These are phyloP conservation scores for Myriosclerotinia scirpicola DNA, from an alignment of 2,329 filamentous ascomycete species.

Conservation along the genomic window DNA sequence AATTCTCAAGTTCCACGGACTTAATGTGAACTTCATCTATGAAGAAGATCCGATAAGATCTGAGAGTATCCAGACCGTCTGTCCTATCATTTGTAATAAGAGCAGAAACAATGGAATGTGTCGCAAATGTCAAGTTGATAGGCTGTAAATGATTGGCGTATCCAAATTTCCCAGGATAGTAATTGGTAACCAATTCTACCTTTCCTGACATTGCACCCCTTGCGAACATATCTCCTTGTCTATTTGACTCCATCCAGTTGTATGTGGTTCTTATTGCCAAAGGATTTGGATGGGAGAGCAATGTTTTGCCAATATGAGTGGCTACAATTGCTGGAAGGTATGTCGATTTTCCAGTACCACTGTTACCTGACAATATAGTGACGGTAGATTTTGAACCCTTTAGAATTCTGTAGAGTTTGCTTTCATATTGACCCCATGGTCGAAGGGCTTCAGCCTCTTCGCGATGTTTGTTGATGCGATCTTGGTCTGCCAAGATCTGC, in stretches of 20 bases:
- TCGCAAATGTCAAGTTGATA: neutral
- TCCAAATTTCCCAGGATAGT: neutral
- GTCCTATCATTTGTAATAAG: neutral
- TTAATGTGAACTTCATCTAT: constrained; percentile 1
- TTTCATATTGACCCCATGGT: neutral
- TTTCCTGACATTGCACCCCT: neutral
- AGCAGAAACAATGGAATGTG: neutral
- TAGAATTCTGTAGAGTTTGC: neutral
- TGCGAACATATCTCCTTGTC: neutral
- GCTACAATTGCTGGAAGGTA: neutral
- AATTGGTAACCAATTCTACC: neutral
- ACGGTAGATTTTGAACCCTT: neutral
- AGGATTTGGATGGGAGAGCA: neutral
- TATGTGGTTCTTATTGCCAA: neutral
- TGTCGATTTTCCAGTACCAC: constrained; percentile 1
- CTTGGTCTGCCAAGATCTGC: too few relatives aligned
- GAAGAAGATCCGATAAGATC: neutral
- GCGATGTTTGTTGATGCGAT: too few relatives aligned
- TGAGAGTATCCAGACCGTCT: neutral
- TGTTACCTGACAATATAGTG: neutral
- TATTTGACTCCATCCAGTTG: constrained; percentile 3
- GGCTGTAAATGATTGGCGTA: too few relatives aligned
- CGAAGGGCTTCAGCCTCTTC: neutral
- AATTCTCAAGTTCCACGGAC: neutral
- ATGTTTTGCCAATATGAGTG: neutral